These are phyloP conservation scores for Zelopaecilomyces penicillatus DNA, from an alignment of 2,329 filamentous ascomycete genomes.

Conservation along the genomic window DNA sequence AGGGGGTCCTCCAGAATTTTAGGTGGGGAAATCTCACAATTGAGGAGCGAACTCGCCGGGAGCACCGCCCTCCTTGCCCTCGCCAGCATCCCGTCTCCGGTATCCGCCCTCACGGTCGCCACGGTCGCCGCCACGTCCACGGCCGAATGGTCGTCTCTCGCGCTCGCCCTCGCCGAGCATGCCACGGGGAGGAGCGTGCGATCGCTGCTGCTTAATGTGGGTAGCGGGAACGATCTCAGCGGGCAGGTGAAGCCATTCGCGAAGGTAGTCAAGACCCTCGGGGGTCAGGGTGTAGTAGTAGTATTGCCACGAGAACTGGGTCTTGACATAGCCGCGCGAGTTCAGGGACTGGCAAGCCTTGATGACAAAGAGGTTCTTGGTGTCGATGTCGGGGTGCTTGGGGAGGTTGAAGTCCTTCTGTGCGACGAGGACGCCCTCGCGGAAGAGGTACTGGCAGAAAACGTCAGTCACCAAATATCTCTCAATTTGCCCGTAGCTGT, in stretches of 20 bases:
- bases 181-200: constrained; percentile 93
- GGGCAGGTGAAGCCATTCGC: constrained; percentile 99
- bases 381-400: constrained; percentile 97
- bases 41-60: constrained; percentile 86
- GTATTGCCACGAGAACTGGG: constrained; percentile 99
- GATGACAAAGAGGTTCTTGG: constrained; percentile 99
- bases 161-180: constrained; percentile 86
- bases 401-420: constrained; percentile 99
- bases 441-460: constrained; percentile 76
- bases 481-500: not conserved
- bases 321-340: constrained; percentile 98
- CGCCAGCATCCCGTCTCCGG: constrained; percentile 79
- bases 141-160: constrained; percentile 78
- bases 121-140: constrained; percentile 66
- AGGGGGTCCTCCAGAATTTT: not conserved
- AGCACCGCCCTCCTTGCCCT: constrained; percentile 85
- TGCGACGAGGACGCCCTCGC: constrained; percentile 85
- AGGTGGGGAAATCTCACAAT: constrained; percentile 53
- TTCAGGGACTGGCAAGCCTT: constrained; percentile 98
- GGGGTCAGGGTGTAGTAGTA: constrained; percentile 99
- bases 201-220: constrained; percentile 99
- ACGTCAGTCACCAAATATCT: constrained; percentile 15
- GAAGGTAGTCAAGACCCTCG: constrained; percentile 99
- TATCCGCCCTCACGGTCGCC: constrained; percentile 85
- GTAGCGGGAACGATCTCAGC: constrained; percentile 99